Percentiles rank a stretch among this genome's conserved stretches.
Evolutionary conservation across 2,329 filamentous ascomycete genomes (phyloP).

Genomic region (Scedosporium boydii): DNA sequence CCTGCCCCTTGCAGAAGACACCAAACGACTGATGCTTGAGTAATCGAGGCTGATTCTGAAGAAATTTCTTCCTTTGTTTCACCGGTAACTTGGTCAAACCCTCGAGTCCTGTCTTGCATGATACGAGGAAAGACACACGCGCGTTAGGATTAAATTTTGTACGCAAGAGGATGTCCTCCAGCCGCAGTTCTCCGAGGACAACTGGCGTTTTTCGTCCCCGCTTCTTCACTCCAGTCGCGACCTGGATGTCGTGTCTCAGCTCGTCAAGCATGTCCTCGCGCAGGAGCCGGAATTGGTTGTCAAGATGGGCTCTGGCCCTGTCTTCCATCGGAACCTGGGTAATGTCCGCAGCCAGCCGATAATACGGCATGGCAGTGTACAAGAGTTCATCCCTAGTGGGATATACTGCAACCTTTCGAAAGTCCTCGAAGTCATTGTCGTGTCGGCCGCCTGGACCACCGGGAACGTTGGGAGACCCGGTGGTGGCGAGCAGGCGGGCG

Average conservation of each 20-base stretch:
- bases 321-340: constrained; percentile 22
- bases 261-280: constrained; percentile 63
- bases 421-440: constrained; percentile 60
- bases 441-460: constrained; percentile 52
- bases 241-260: constrained; percentile 44
- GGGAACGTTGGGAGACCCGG: not conserved
- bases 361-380: constrained; percentile 43
- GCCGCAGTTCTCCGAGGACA: constrained; percentile 27
- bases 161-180: constrained; percentile 27
- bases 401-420: constrained; percentile 50
- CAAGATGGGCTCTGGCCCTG: constrained; percentile 44
- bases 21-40: constrained; percentile 53
- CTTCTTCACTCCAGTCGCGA: constrained; percentile 20
- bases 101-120: constrained; percentile 35
- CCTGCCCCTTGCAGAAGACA: constrained; percentile 40
- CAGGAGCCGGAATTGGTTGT: constrained; percentile 63
- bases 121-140: constrained; percentile 9
- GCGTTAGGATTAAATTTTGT: constrained; percentile 11
- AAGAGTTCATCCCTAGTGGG: constrained; percentile 58
- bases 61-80: constrained; percentile 28
- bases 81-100: constrained; percentile 22
- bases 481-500: not conserved
- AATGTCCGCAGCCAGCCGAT: constrained; percentile 32
- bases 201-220: constrained; percentile 18
- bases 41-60: constrained; percentile 37